Percentiles rank a stretch among this genome's conserved stretches.
Evolutionary conservation across 345 rosid species (phyloP).

Genomic region (Populus deltoides): DNA sequence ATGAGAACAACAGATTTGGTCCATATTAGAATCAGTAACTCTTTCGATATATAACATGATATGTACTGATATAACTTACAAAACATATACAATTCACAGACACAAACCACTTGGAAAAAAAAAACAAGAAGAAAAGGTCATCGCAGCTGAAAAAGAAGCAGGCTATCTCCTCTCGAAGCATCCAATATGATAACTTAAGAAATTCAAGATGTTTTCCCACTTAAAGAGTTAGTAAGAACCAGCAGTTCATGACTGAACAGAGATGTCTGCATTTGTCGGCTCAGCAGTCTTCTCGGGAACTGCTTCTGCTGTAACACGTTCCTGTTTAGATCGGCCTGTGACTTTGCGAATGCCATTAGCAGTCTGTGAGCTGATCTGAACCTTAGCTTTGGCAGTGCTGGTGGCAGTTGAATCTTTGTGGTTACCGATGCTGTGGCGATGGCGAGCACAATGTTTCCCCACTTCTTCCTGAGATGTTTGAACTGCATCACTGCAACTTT

Average conservation of each 20-base stretch:
- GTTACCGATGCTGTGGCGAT: conserved; percentile 64
- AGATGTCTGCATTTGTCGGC: conserved; percentile 26
- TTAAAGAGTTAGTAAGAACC: conserved; percentile 25
- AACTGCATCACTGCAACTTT: conserved; percentile 77
- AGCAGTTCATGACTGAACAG: conserved; percentile 42
- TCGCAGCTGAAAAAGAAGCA: conserved; percentile 23
- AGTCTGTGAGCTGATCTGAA: conserved; percentile 21
- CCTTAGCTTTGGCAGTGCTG: conserved; percentile 31
- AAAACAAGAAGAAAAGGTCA: conserved; percentile 16
- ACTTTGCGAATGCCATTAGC: conserved; percentile 47
- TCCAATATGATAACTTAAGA: conserved; percentile 17
- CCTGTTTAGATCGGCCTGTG: conserved; percentile 42
- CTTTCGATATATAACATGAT: conserved; percentile 38
- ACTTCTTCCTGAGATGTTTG: conserved; percentile 43
- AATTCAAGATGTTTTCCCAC: conserved; percentile 25
- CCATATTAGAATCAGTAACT: conserved; percentile 27
- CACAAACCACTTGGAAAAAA: conserved; percentile 13
- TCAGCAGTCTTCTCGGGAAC: conserved; percentile 37
- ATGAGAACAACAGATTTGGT: conserved; percentile 15
- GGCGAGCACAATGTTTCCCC: conserved; percentile 52
- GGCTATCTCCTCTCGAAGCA: conserved; percentile 31
- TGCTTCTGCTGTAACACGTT: conserved; percentile 32
- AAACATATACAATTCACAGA: conserved; percentile 42
- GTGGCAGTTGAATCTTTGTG: conserved; percentile 29
- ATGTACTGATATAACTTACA: conserved; percentile 28